Conservation (phyloP, 2,329 filamentous ascomycete species). For the Leptographium wingfieldii region DNA sequence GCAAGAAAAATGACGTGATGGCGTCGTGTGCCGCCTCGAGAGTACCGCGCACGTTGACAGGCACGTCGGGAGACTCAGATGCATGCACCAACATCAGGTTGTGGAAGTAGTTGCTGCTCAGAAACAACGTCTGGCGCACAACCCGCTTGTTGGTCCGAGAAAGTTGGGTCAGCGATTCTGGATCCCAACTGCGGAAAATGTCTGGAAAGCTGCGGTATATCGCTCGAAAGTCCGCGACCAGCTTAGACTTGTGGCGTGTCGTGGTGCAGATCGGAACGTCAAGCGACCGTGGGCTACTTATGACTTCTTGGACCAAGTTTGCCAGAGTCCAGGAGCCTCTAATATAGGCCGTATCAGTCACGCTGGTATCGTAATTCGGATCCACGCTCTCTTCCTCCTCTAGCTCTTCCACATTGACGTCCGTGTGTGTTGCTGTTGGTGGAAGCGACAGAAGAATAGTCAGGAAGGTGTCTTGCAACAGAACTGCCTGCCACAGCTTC, state of each 20-base stretch:
- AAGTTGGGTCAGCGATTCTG: slow-evolving; percentile 43
- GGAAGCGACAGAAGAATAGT: slow-evolving; percentile 67
- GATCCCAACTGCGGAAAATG: slow-evolving; percentile 56
- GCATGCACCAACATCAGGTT: slow-evolving; percentile 70
- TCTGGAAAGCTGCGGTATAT: slow-evolving; percentile 63
- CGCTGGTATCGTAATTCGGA: slow-evolving; percentile 42
- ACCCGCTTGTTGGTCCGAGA: slow-evolving; percentile 49
- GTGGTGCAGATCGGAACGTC: slow-evolving; percentile 60
- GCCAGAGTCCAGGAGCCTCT: slow-evolving; percentile 68
- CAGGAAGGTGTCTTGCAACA: slow-evolving; percentile 70
- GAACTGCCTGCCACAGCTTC: slow-evolving; percentile 71
- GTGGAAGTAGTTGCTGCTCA: slow-evolving; percentile 74
- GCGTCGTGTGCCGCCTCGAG: slow-evolving; percentile 67
- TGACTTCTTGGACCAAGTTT: slow-evolving; percentile 63
- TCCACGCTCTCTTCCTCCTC: slow-evolving; percentile 40
- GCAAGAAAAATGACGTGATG: slow-evolving; percentile 60
- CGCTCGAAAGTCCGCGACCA: slow-evolving; percentile 56
- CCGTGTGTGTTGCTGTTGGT: slow-evolving; percentile 65
- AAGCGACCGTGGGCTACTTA: slow-evolving; percentile 63
- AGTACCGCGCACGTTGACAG: slow-evolving; percentile 54
- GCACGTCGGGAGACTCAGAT: slow-evolving; percentile 51
- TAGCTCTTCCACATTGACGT: slow-evolving; percentile 64
- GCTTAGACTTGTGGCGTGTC: slow-evolving; percentile 53
- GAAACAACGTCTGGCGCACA: slow-evolving; percentile 62
- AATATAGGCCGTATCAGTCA: slow-evolving; percentile 58